Evolutionary conservation across 2,329 filamentous ascomycete species (phyloP), one percentile per base, ranked within the genome.

Genomic region (Nigrospora osmanthi): DNA sequence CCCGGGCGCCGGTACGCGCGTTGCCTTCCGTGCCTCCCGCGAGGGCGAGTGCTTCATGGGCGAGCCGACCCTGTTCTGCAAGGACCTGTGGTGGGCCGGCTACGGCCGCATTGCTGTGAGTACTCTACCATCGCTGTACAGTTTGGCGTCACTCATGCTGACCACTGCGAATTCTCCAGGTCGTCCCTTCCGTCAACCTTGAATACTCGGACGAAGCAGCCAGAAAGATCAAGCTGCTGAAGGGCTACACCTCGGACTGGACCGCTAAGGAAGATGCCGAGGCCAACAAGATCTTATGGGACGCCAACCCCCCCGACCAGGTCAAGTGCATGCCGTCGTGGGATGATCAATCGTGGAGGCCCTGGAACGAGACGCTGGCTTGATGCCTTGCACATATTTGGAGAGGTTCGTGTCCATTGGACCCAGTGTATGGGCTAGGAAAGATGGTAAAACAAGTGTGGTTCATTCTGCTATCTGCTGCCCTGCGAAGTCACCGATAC

Each of bases 51-150:
- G 77, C 46, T 63, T 56, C 11, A 69, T 73, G 49, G 76, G 76
- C 3, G 78, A 81, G 55, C 74, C 77, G 2, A 67, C 70, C 44
- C 54, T 80, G 11, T 73, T 81, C 37, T 75, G 72, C 49, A 80
- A 80, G 47, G 77, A 81, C 49, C 45, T 81, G 52, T 81, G 76
- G 73, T 64, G 53, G 13, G 50, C 56, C 6, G 73, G 73, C 3
- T 68, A 67, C 47, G 65, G 70, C 12, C 75, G 68, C 51, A 76
- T 81, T 48, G 76, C 76, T 0, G 73, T 78, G 1, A 41, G 39
- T 23, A 11, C n/a, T 32, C 16, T 31, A 4, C 15, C 3, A 6
- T 10, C 16, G n/a, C 6, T 11, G 11, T n/a, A n/a, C n/a, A n/a
- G n/a, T n/a, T n/a, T n/a, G n/a, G n/a, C n/a, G n/a, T n/a, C n/a